Conservation (phyloP, 1,284 basidiomycete genomes). For the Earliella scabrosa region DNA sequence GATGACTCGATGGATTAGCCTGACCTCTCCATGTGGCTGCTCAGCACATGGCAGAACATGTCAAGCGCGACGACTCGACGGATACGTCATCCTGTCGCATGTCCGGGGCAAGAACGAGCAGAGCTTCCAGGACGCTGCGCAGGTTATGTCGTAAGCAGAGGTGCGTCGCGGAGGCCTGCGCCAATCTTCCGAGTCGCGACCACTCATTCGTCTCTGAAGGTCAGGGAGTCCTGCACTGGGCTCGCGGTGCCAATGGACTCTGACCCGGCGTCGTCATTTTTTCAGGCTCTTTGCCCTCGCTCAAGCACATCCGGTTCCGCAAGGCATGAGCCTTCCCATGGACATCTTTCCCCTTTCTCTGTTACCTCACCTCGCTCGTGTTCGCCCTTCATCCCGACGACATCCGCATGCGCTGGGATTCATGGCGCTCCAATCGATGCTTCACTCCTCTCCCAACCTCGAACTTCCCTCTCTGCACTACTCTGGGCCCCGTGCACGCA, state of each 20-base stretch:
- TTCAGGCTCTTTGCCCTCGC: constrained; percentile 48
- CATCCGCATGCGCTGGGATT: constrained; percentile 55
- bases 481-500: constrained; percentile 51
- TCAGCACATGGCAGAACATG: too few relatives aligned
- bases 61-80: too few relatives aligned
- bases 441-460: constrained; percentile 50
- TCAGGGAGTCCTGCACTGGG: too few relatives aligned
- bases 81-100: too few relatives aligned
- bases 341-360: constrained; percentile 55
- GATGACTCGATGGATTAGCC: too few relatives aligned
- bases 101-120: too few relatives aligned
- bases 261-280: constrained; percentile 61
- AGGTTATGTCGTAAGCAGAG: too few relatives aligned
- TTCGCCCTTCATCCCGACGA: constrained; percentile 60
- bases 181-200: too few relatives aligned
- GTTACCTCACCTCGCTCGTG: constrained; percentile 52
- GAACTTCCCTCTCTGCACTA: constrained; percentile 55
- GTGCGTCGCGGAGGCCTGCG: too few relatives aligned
- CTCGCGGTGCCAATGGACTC: constrained; percentile 56
- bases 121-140: too few relatives aligned
- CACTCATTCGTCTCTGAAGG: too few relatives aligned
- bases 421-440: constrained; percentile 58
- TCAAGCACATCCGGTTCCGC: constrained; percentile 59
- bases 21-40: too few relatives aligned
- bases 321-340: constrained; percentile 69